Evolutionary conservation across 257 asterid species (phyloP), one percentile per base, ranked within the genome.

Genomic region (Solanum appendiculatum): DNA sequence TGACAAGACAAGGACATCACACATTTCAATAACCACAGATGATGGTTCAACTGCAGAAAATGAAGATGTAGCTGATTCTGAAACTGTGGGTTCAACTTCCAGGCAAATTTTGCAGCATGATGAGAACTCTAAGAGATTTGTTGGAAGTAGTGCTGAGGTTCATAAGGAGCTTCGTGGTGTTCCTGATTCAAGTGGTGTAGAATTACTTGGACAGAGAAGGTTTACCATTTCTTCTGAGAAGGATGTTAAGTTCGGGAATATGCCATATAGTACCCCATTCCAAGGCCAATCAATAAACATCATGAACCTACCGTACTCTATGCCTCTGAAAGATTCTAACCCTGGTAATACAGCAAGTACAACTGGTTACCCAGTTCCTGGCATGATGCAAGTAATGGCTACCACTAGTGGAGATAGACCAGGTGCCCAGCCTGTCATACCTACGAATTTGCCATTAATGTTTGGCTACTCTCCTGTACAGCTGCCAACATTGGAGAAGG

Each of bases 1-100:
- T 80, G 97, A 94, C 44, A 97, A 92, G 88, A 37, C 92, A 63
- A 94, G 91, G 93, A 88, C 87, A 33, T 94, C 99, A 18, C 97
- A 95, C 91, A 96, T 95, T 92, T 95, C 99, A 87, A 93, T 95
- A 81, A 94, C 93, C 86, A 95, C 99, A 2, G 98, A 96, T 75
- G 99, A 96, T 85, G 99, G 96, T 51, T 96, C 98, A 42, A 93
- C 99, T 68, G 99, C 98, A 18, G 99, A 97, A 66, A 96, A 96
- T 89, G 99, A 97, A 91, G 99, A 96, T 72, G 98, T 96, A 5
- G 98, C 98, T 37, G 99, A 97, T 91, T 97, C 99, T 40, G 99
- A 96, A 89, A 94, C 92, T 33, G 98, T 93, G 85, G 96, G 95
- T 83, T 92, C 98, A 40, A 92, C 95, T 25, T 93, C 98, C 31